Conservation (phyloP, 768 basidiomycete species). For the Russula lepida region DNA sequence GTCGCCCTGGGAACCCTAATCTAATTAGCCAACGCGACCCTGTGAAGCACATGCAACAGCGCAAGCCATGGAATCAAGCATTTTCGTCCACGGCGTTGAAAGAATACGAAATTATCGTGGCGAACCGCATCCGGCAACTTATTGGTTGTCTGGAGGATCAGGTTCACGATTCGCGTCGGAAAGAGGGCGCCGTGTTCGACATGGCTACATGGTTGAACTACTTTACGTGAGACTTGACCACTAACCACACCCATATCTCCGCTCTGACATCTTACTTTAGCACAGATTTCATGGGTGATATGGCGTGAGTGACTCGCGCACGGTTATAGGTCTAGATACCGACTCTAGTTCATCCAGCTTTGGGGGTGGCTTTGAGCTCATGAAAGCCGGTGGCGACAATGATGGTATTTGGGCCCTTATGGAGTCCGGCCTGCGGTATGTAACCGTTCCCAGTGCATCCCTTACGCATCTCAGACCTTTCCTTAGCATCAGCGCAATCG, state of each 20-base stretch:
- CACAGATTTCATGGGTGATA: slow-evolving; percentile 42
- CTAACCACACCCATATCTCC: background rate
- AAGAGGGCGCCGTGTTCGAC: slow-evolving; percentile 24
- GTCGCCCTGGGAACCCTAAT: background rate
- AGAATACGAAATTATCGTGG: slow-evolving; percentile 34
- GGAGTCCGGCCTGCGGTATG: background rate
- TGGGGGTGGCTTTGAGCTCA: slow-evolving; percentile 25
- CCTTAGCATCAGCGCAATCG: background rate
- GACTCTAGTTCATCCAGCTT: slow-evolving; percentile 19
- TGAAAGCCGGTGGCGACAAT: slow-evolving; percentile 20
- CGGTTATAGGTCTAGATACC: background rate
- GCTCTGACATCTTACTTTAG: slow-evolving; percentile 22
- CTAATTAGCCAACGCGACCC: slow-evolving; percentile 31
- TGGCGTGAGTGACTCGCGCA: slow-evolving; percentile 30
- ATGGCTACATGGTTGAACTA: slow-evolving; percentile 30
- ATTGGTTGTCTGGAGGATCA: slow-evolving; percentile 22
- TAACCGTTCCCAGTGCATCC: background rate
- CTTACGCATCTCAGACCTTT: background rate
- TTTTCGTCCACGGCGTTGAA: slow-evolving; percentile 37
- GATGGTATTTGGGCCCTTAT: slow-evolving; percentile 1
- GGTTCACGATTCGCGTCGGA: background rate
- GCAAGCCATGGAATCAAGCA: slow-evolving; percentile 37
- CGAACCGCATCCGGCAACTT: slow-evolving; percentile 28
- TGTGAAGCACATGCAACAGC: slow-evolving; percentile 33
- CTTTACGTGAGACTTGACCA: slow-evolving; percentile 30